Evolutionary conservation across 1,284 basidiomycete species (phyloP), one percentile per base, ranked within the genome.

Genomic region (Leucoagaricus sp.): DNA sequence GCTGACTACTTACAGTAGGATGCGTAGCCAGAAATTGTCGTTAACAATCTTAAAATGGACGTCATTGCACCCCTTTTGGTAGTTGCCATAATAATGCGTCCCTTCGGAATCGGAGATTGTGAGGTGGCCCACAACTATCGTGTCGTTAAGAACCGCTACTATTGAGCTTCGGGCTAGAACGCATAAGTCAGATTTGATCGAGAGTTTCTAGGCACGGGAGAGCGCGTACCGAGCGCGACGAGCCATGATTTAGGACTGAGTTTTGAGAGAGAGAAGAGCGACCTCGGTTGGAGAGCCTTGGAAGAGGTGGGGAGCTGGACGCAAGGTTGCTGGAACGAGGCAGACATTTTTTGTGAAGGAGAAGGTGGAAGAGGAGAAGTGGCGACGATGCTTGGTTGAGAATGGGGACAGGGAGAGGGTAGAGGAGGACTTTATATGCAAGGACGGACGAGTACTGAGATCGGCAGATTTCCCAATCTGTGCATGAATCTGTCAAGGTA

Each of bases 11-110:
- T 69, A 87, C 84, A 87, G 68, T 59, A 89, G 74, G 41, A 90
- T 76, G 45, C 93, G 84, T 42, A 86, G 76, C 93, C 93, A 95
- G 69, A 95, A 95, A 63, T 84, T 81, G 57, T 87, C 82, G 67
- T 83, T 85, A 28, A 82, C 67, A 49, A 95, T 82, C 57, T 78
- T 79, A 56, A 95, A 72, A 56, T 83, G 81, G 49, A 89, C 85
- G 61, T 78, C 74, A 72, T 80, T 84, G 63, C 73, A 77, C 46
- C 76, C 78, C 61, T 81, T 78, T 64, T 76, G 70, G 59, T 74
- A 75, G 33, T 69, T 73, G 47, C 87, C 88, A 64, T 84, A 90
- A 65, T 78, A 75, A 64, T 80, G 77, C 5, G 77, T 74, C 58
- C 81, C 81, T 62, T 82, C 76, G 21, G 75, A 74, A 69, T 90